Percentiles rank a stretch among this genome's conserved stretches.
Conservation (phyloP, 768 basidiomycete genomes). For the Pulveroboletus frians region DNA sequence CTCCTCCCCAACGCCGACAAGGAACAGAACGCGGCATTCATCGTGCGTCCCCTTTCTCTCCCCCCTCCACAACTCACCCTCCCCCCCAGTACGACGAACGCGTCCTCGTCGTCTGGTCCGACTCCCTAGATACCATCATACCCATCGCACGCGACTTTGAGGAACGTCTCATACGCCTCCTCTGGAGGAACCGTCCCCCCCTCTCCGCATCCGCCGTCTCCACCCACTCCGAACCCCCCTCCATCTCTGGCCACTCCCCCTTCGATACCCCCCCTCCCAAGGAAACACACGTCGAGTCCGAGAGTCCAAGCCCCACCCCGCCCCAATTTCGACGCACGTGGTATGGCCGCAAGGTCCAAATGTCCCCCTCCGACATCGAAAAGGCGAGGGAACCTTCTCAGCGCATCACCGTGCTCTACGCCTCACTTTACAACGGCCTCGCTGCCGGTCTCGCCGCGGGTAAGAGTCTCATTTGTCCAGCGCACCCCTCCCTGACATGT, state of each 20-base stretch:
- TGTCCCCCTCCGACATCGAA: slow-evolving; percentile 30
- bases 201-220: slow-evolving; percentile 18
- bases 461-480: not conserved
- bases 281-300: slow-evolving; percentile 13
- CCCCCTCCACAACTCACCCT: not conserved
- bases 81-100: slow-evolving; percentile 66
- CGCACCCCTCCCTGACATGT: not conserved
- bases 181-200: slow-evolving; percentile 42
- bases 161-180: slow-evolving; percentile 50
- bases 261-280: slow-evolving; percentile 14
- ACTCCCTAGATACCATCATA: slow-evolving; percentile 73
- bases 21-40: slow-evolving; percentile 53
- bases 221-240: slow-evolving; percentile 30
- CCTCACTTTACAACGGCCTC: slow-evolving; percentile 25
- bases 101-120: slow-evolving; percentile 81
- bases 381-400: slow-evolving; percentile 17
- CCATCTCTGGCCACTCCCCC: slow-evolving; percentile 36
- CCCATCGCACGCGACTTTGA: slow-evolving; percentile 45
- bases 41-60: slow-evolving; percentile 42
- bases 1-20: slow-evolving; percentile 54
- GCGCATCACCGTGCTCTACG: slow-evolving; percentile 22
- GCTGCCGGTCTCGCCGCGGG: slow-evolving; percentile 25
- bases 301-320: slow-evolving; percentile 23
- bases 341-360: slow-evolving; percentile 52
- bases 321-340: slow-evolving; percentile 45